phyloP scores from a whole-genome alignment of 768 basidiomycete species.

The Suillus variegatus region DNA sequence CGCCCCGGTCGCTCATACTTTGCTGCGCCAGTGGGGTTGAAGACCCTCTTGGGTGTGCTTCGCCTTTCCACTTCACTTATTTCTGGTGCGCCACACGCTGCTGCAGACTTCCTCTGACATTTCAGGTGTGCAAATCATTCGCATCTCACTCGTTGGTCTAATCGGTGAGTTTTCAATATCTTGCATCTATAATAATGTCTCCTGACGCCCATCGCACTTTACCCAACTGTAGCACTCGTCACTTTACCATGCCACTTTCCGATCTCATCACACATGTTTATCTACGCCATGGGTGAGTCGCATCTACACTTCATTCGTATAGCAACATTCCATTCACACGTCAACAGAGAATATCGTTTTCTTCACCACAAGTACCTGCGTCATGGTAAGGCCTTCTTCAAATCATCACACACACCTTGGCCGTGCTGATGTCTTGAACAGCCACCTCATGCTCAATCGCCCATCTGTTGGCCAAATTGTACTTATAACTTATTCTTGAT shows the following conservation, averaged over 20 bases:
- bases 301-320: neutral
- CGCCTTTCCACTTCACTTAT: neutral
- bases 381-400: too few species aligned
- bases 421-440: too few species aligned
- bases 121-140: neutral
- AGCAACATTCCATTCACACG: neutral
- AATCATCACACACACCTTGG: too few species aligned
- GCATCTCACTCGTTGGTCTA: neutral
- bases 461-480: too few species aligned
- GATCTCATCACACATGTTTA: neutral
- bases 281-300: neutral
- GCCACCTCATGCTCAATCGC: too few species aligned
- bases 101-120: neutral
- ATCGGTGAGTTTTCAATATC: neutral
- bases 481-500: neutral
- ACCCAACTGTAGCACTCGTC: neutral
- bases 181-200: neutral
- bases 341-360: neutral
- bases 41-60: neutral
- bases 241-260: neutral
- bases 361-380: too few species aligned
- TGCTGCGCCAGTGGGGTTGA: neutral
- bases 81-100: neutral
- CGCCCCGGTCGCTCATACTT: neutral
- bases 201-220: neutral